A percentile compares a stretch with the other conserved stretches of the same genome.
Conservation (phyloP, 208 protist species). For the Blechomonas ayalai region DNA sequence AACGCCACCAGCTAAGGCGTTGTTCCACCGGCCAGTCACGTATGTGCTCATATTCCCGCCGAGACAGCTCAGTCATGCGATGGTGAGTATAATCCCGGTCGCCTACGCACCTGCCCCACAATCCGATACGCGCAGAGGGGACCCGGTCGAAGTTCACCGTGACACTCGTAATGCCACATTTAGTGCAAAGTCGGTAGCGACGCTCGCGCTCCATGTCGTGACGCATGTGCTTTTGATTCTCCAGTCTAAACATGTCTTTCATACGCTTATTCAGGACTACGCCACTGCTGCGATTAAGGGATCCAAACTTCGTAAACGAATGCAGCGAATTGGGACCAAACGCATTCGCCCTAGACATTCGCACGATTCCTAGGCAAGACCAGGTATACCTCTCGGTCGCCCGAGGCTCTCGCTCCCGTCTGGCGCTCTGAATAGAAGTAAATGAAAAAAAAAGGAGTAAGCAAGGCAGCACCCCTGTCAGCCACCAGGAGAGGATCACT, state of each 20-base stretch:
- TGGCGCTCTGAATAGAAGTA: too few species aligned
- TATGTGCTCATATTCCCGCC: conserved; percentile 64
- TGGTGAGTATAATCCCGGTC: conserved; percentile 87
- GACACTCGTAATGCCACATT: conserved; percentile 80
- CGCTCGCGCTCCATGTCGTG: conserved; percentile 57
- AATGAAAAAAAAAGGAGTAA: conserved; percentile 8
- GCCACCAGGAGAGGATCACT: too few species aligned
- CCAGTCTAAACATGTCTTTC: conserved; percentile 73
- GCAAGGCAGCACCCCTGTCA: conserved; percentile 6
- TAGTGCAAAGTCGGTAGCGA: conserved; percentile 75
- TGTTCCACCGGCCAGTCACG: conserved; percentile 65
- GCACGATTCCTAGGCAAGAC: too few species aligned
- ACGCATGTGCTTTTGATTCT: conserved; percentile 79
- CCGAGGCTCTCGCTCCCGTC: too few species aligned
- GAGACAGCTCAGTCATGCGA: conserved; percentile 52
- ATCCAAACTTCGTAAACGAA: conserved; percentile 83
- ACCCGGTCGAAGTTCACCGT: conserved; percentile 82
- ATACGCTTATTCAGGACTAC: conserved; percentile 51
- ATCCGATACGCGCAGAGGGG: conserved; percentile 70
- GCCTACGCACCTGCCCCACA: conserved; percentile 77
- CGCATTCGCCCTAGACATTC: conserved; percentile 74
- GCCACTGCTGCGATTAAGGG: conserved; percentile 35
- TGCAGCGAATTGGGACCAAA: conserved; percentile 78
- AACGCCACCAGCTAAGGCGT: conserved; percentile 81
- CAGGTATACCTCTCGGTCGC: too few species aligned